A percentile compares a stretch with the other conserved stretches of the same genome.
Conservation (phyloP, 768 basidiomycete species). For the Tylopilus subfusipes region DNA sequence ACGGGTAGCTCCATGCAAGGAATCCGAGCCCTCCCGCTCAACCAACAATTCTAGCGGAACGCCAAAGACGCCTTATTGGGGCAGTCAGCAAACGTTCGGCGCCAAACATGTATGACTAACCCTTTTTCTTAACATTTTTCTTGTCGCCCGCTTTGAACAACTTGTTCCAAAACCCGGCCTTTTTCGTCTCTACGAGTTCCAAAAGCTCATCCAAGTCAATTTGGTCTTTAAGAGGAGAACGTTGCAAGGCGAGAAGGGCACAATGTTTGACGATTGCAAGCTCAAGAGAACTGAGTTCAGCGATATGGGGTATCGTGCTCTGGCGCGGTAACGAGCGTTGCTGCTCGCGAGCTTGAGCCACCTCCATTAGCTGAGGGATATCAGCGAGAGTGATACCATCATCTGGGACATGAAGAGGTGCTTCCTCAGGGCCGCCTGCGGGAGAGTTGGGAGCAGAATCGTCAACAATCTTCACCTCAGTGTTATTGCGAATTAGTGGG, state of each 20-base stretch:
- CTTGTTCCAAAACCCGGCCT: slow-evolving; percentile 94
- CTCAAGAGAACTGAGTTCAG: slow-evolving; percentile 80
- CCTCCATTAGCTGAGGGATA: slow-evolving; percentile 89
- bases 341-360: slow-evolving; percentile 85
- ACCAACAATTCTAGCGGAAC: slow-evolving; percentile 91
- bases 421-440: slow-evolving; percentile 46
- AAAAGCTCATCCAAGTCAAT: slow-evolving; percentile 91
- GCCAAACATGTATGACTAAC: slow-evolving; percentile 36
- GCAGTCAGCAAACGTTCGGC: slow-evolving; percentile 7
- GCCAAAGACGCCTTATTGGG: slow-evolving; percentile 76
- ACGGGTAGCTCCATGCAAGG: slow-evolving; percentile 83
- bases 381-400: slow-evolving; percentile 92
- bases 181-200: slow-evolving; percentile 90
- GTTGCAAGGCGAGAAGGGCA: slow-evolving; percentile 75
- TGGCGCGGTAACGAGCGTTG: slow-evolving; percentile 78
- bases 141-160: slow-evolving; percentile 89
- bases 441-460: slow-evolving; percentile 74
- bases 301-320: slow-evolving; percentile 77
- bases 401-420: slow-evolving; percentile 44
- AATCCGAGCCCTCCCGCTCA: slow-evolving; percentile 94
- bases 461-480: slow-evolving; percentile 86
- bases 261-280: slow-evolving; percentile 89
- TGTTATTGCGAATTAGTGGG: slow-evolving; percentile 71
- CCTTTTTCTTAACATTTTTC: slow-evolving; percentile 89
- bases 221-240: slow-evolving; percentile 74